A percentile compares a stretch with the other conserved stretches of the same genome.
These are phyloP conservation scores for Ophiostoma tasmaniense DNA, from an alignment of 2,329 filamentous ascomycete species.

Conservation along the genomic window DNA sequence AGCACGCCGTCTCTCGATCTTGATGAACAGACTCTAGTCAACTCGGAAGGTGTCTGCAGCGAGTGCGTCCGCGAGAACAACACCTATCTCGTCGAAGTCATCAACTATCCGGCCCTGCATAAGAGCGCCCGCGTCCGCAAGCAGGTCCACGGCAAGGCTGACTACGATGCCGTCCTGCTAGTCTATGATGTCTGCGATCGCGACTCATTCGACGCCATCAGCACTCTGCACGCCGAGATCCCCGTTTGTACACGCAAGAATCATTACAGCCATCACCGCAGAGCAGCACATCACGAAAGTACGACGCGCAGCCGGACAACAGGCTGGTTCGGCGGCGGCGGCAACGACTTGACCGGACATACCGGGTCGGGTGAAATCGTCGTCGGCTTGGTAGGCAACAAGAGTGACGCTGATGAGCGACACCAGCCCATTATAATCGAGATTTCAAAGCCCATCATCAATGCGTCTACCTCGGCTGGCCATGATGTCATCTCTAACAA, in stretches of 20 bases:
- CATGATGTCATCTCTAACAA: not conserved
- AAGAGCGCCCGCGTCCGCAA: slow-evolving; percentile 17
- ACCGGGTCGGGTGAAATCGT: slow-evolving; percentile 31
- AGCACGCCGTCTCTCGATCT: not conserved
- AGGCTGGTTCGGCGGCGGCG: slow-evolving; percentile 1
- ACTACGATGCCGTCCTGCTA: slow-evolving; percentile 27
- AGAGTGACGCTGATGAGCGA: slow-evolving; percentile 31
- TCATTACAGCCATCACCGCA: not conserved
- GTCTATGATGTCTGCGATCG: slow-evolving; percentile 26
- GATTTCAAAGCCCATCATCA: not conserved
- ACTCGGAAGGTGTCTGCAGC: slow-evolving; percentile 8
- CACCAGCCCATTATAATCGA: not conserved
- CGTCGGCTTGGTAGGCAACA: slow-evolving; percentile 63
- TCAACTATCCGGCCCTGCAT: slow-evolving; percentile 26
- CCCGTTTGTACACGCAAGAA: slow-evolving; percentile 17
- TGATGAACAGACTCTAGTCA: not conserved
- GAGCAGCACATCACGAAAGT: not conserved
- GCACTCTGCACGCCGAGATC: slow-evolving; percentile 22
- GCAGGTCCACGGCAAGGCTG: slow-evolving; percentile 20
- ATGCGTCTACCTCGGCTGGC: not conserved
- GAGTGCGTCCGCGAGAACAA: slow-evolving; percentile 18
- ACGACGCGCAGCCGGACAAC: slow-evolving; percentile 12
- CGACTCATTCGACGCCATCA: slow-evolving; percentile 21
- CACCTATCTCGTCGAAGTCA: slow-evolving; percentile 23
- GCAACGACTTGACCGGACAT: slow-evolving; percentile 9